Conservation (phyloP, 2,329 filamentous ascomycete genomes). For the Shiraia sp. region DNA sequence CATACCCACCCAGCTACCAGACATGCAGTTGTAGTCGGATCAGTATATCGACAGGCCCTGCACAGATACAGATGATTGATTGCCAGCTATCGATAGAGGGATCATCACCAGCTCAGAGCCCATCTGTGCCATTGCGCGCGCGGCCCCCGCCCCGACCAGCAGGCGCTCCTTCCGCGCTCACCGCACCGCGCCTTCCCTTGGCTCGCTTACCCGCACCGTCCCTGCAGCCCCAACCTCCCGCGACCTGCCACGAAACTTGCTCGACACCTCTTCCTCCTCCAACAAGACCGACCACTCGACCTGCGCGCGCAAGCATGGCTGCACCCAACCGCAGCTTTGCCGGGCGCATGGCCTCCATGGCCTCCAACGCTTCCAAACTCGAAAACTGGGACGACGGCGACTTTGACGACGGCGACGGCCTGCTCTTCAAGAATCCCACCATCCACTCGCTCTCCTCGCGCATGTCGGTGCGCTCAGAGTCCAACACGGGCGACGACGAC, state of each 20-base stretch:
- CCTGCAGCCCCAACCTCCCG: constrained; percentile 9
- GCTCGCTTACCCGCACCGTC: constrained; percentile 7
- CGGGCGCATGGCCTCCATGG: constrained; percentile 55
- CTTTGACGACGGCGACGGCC: constrained; percentile 57
- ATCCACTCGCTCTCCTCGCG: constrained; percentile 78
- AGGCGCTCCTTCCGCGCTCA: constrained; percentile 11
- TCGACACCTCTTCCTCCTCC: constrained; percentile 10
- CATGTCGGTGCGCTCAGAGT: constrained; percentile 80
- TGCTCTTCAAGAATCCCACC: constrained; percentile 73
- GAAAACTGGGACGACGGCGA: constrained; percentile 68
- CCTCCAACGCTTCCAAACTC: constrained; percentile 57
- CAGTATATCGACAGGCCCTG: too few relatives aligned
- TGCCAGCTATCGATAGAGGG: too few relatives aligned
- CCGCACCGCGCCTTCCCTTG: constrained; percentile 14
- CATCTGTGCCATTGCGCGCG: neutral
- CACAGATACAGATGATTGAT: too few relatives aligned
- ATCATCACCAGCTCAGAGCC: too few relatives aligned
- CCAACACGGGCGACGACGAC: constrained; percentile 77
- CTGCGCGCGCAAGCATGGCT: constrained; percentile 33
- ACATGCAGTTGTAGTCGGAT: too few relatives aligned
- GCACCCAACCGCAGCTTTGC: constrained; percentile 43
- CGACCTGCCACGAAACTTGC: constrained; percentile 17
- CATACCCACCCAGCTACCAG: too few relatives aligned
- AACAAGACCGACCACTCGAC: constrained; percentile 22
- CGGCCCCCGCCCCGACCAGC: neutral